Base-by-base conservation (phyloP, 202 grass and related monocot genomes). In the Dendrocalamus latiflorus region DNA sequence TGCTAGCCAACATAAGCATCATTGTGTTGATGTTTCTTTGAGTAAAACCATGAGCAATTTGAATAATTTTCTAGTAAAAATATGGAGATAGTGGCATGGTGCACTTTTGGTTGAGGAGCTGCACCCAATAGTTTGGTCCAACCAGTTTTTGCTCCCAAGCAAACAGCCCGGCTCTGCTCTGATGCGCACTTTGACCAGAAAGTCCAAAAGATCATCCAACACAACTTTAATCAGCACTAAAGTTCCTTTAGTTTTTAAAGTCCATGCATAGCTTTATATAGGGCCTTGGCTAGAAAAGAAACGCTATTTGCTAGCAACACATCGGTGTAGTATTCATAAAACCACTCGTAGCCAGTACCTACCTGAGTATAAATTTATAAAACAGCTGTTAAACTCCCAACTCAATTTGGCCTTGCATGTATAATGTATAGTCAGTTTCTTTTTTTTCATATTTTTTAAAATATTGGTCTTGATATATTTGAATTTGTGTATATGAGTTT, bases 61-160 rank as follows among this genome's bases (percentile, higher is more conserved):
- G 60, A 53, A 41, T 41, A 18, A 18, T 13, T 75, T 4, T 24
- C 24, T 62, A 68, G n/a, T 69, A 53, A 77, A 77, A 38, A 39
- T 21, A 62, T 80, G 20, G 42, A 34, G 28, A 24, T 79, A 70
- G 57, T 60, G 24, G 11, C 22, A 14, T 10, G 6, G 65, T 82
- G 83, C 57, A 77, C 47, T 77, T 89, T 77, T 85, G 13, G 77
- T 82, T 78, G 72, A 85, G 81, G 78, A 74, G 33, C 9, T 72
- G 74, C 79, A 65, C 67, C 77, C 50, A 86, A 73, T 41, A 68
- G 51, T 84, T 83, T 63, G 59, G 20, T 47, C 72, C 80, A 84
- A 72, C 63, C 49, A 70, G 61, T 20, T 78, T 59, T 89, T 81
- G 75, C 51, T 12, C 70, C 82, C 21, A 51, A 80, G 68, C 45